Conservation (phyloP, 164 flowering plant species). For the Euptelea pleiosperma region DNA sequence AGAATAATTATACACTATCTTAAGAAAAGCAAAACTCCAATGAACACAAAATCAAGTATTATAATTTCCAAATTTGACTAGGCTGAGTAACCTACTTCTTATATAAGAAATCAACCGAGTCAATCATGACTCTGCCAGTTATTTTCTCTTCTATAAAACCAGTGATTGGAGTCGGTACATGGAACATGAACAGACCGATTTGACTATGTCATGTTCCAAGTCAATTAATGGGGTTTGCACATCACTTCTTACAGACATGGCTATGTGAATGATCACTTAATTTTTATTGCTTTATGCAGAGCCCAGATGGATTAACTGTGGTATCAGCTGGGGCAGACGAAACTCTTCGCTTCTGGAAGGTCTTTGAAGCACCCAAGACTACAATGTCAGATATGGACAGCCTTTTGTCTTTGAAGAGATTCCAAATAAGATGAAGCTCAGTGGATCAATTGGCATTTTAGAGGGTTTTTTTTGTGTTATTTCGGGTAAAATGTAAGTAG, state of each 20-base stretch:
- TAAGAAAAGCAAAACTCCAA: not conserved
- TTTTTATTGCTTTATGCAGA: constrained; percentile 28
- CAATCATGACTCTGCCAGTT: not conserved
- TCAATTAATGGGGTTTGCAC: too few relatives aligned
- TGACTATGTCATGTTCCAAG: too few relatives aligned
- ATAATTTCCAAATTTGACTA: too few relatives aligned
- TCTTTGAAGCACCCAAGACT: constrained; percentile 35
- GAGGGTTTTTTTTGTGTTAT: not conserved
- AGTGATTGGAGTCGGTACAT: too few relatives aligned
- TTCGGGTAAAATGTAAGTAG: not conserved
- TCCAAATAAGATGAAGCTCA: constrained; percentile 39
- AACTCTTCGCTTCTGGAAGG: constrained; percentile 53
- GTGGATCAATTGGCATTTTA: too few relatives aligned
- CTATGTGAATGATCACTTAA: not conserved
- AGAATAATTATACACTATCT: not conserved
- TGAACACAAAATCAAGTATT: too few relatives aligned
- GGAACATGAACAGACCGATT: too few relatives aligned
- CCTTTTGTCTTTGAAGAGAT: constrained; percentile 36
- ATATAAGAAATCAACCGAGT: not conserved
- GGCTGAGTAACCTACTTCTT: too few relatives aligned
- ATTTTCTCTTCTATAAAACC: too few relatives aligned
- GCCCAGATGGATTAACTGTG: constrained; percentile 54
- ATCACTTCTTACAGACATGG: too few relatives aligned
- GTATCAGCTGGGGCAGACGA: constrained; percentile 49
- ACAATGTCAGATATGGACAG: constrained; percentile 17